Evolutionary conservation across 148 eudicot species (phyloP).

Genomic region (Bassia scoparia): DNA sequence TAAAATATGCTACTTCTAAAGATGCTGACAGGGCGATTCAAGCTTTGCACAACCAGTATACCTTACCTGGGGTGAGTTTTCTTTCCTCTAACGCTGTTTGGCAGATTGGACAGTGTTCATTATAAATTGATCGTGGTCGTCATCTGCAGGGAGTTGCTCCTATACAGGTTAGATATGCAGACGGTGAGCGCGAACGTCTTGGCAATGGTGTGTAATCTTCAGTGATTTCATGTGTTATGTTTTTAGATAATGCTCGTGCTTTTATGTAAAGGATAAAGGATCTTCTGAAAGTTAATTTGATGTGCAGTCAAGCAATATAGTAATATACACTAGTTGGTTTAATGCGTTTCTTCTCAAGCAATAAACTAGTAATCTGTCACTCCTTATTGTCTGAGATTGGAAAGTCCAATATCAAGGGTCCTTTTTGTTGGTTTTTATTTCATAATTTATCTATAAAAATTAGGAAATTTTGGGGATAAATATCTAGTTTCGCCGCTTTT

Average conservation of each 20-base stretch:
- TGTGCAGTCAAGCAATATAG: neutral
- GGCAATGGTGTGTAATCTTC: constrained; percentile 47
- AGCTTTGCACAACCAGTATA: constrained; percentile 78
- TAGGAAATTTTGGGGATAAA: neutral
- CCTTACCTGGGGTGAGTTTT: constrained; percentile 79
- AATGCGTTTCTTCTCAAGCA: no score
- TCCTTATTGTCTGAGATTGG: no score
- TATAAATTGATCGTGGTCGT: neutral
- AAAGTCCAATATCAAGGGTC: no score
- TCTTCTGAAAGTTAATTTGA: neutral
- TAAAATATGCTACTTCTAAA: constrained; percentile 82
- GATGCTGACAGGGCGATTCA: constrained; percentile 92
- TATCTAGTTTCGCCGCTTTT: no score
- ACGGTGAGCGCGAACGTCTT: constrained; percentile 93
- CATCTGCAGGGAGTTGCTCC: constrained; percentile 77
- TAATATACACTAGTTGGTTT: no score
- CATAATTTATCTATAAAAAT: neutral
- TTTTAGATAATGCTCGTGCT: neutral
- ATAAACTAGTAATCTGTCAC: neutral
- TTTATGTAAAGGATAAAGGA: neutral
- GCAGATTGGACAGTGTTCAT: constrained; percentile 3
- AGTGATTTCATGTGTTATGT: constrained; percentile 2
- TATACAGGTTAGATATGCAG: constrained; percentile 97
- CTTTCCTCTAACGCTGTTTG: constrained; percentile 8
- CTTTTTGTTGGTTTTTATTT: neutral